phyloP scores from a whole-genome alignment of 2,329 filamentous ascomycete genomes.

The Corinectria fuckeliana region DNA sequence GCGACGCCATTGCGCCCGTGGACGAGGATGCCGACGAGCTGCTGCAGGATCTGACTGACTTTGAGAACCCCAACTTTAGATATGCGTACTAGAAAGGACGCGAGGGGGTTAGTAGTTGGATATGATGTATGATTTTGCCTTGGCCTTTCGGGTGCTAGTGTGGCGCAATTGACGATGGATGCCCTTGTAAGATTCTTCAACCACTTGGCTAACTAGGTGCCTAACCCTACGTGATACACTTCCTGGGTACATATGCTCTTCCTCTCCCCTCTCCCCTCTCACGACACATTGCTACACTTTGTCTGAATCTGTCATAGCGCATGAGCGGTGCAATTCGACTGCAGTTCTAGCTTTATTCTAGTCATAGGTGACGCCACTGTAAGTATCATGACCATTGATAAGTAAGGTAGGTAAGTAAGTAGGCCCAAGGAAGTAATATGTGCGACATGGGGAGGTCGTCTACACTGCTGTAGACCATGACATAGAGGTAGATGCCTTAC shows the following conservation, averaged over 20 bases:
- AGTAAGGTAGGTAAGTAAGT: too few relatives aligned
- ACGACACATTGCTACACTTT: too few relatives aligned
- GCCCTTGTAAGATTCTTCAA: conserved; percentile 1
- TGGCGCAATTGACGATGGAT: background rate
- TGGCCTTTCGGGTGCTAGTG: background rate
- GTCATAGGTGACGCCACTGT: background rate
- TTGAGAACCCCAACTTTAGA: conserved; percentile 39
- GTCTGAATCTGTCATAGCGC: background rate
- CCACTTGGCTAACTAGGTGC: background rate
- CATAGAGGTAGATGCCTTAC: background rate
- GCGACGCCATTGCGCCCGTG: conserved; percentile 31
- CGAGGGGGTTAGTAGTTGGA: background rate
- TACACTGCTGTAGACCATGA: too few relatives aligned
- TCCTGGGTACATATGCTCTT: too few relatives aligned
- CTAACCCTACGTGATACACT: too few relatives aligned
- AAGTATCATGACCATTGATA: background rate
- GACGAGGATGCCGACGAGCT: conserved; percentile 25
- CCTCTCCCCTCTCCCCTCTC: too few relatives aligned
- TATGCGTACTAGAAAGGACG: conserved; percentile 35
- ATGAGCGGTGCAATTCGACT: background rate
- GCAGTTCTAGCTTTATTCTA: background rate
- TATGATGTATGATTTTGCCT: background rate
- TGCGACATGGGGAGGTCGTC: too few relatives aligned
- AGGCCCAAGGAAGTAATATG: too few relatives aligned
- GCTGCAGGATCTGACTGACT: conserved; percentile 37